These are phyloP conservation scores for Pseudogymnoascus sp. DNA, from an alignment of 2,329 filamentous ascomycete genomes.

Conservation along the genomic window DNA sequence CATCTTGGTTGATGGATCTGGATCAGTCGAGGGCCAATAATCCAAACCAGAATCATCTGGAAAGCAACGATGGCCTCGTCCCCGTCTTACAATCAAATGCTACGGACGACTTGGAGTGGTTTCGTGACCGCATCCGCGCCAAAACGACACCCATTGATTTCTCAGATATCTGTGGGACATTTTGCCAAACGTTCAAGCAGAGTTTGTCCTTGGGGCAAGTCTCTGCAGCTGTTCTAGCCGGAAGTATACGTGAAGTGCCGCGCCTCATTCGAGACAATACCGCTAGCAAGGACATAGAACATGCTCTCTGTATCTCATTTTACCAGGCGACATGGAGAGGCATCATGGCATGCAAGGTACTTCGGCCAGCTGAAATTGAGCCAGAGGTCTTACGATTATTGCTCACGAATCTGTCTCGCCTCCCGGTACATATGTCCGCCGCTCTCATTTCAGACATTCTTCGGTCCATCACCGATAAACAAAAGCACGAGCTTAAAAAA, in stretches of 20 bases:
- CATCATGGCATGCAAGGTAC: constrained; percentile 20
- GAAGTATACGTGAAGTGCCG: constrained; percentile 14
- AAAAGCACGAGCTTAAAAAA: constrained; percentile 16
- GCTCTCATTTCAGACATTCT: constrained; percentile 19
- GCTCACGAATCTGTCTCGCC: constrained; percentile 16
- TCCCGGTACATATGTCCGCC: constrained; percentile 17
- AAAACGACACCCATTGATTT: not conserved
- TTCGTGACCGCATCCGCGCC: not conserved
- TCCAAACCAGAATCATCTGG: not conserved
- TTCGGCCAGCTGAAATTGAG: constrained; percentile 18
- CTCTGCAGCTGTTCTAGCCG: constrained; percentile 14
- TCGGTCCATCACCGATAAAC: constrained; percentile 16
- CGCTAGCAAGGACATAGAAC: not conserved
- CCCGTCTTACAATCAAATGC: not conserved
- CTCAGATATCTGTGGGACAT: constrained; percentile 15
- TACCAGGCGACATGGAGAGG: constrained; percentile 25
- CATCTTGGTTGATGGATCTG: constrained; percentile 20
- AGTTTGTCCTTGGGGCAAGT: constrained; percentile 21
- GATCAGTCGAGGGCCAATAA: not conserved
- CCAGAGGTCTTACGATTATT: constrained; percentile 14
- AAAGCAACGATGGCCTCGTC: not conserved
- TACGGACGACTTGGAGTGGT: not conserved
- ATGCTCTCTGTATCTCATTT: constrained; percentile 16
- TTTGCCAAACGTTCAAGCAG: constrained; percentile 21
- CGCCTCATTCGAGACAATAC: constrained; percentile 8